Evolutionary conservation across 768 basidiomycete species (phyloP), one percentile per base, ranked within the genome.

Genomic region (Lactarius vividus): DNA sequence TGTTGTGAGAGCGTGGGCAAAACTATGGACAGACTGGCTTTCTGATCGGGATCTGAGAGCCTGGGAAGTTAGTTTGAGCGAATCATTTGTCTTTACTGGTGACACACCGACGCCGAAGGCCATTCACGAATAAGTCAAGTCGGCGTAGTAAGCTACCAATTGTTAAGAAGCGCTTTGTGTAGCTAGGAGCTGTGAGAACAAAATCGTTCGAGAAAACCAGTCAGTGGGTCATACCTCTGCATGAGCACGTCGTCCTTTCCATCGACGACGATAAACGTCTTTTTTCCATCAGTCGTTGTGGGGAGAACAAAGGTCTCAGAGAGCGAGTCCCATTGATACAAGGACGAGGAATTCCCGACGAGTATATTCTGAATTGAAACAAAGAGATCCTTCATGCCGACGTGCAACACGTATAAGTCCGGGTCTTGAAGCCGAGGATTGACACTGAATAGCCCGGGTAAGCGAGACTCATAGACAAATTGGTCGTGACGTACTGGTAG

Each of bases 71-170:
- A 63, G 57, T 8, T 20, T 28, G 37, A 10, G 7, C 13, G 1
- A 31, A 44, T 33, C n/a, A 29, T 10, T n/a, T 3, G 46, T 16
- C 11, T 46, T 56, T 2, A 39, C 2, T 37, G 18, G n/a, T 20
- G 40, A 64, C 75, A 58, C 63, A 90, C 90, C 81, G 83, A 42
- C 70, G 66, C 55, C 84, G 81, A n/a, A 88, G 72, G 9, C 70
- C 68, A 18, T 75, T 74, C 4, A 86, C 69, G 4, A 90, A 72
- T 3, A 76, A 74, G 59, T 94, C 91, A 8, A 93, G 72, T 26
- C 92, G 83, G 54, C 91, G 84, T 44, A 89, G 72, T 3, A 87
- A 73, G 0, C 85, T 85, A 8, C 92, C 92, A 57, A 94, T 86
- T 8, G 78, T 81, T 35, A 91, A 66, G 74, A 93, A 93, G 7